Conservation (phyloP, 2,329 filamentous ascomycete species). For the Dothistroma pini region DNA sequence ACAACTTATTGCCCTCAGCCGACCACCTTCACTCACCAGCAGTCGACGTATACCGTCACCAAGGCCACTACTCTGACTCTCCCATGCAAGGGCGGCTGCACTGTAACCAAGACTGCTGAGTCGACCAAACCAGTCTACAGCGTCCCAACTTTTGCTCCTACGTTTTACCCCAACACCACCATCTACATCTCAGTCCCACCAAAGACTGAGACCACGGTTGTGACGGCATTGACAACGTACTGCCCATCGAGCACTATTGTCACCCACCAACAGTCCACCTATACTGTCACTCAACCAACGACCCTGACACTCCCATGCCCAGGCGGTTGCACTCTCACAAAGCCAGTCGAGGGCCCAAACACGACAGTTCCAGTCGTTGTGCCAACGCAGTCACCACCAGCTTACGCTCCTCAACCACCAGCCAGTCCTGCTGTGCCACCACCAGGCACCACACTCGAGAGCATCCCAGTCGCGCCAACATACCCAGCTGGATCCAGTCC, state of each 20-base stretch:
- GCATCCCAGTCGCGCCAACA: too few species aligned
- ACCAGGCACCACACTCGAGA: background rate
- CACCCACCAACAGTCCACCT: conserved; percentile 49
- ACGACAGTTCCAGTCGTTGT: background rate
- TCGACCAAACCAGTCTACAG: background rate
- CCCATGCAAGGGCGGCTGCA: conserved; percentile 18
- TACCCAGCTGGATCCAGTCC: too few species aligned
- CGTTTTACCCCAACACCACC: conserved; percentile 3
- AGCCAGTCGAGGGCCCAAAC: conserved; percentile 1
- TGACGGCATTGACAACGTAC: conserved; percentile 65
- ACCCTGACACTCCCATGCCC: conserved; percentile 26
- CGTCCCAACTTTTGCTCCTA: background rate
- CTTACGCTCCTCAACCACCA: background rate
- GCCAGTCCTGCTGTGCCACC: background rate
- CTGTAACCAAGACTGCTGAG: conserved; percentile 6
- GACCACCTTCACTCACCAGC: conserved; percentile 61
- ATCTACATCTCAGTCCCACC: background rate
- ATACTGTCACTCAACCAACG: conserved; percentile 57
- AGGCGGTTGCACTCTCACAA: conserved; percentile 18
- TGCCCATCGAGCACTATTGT: conserved; percentile 50
- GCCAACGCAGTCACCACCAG: background rate
- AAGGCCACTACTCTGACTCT: conserved; percentile 26
- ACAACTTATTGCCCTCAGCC: conserved; percentile 64
- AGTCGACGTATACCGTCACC: conserved; percentile 66
- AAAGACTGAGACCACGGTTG: conserved; percentile 39